These are phyloP conservation scores for Beauveria varroae DNA, from an alignment of 2,329 filamentous ascomycete species.

Conservation along the genomic window DNA sequence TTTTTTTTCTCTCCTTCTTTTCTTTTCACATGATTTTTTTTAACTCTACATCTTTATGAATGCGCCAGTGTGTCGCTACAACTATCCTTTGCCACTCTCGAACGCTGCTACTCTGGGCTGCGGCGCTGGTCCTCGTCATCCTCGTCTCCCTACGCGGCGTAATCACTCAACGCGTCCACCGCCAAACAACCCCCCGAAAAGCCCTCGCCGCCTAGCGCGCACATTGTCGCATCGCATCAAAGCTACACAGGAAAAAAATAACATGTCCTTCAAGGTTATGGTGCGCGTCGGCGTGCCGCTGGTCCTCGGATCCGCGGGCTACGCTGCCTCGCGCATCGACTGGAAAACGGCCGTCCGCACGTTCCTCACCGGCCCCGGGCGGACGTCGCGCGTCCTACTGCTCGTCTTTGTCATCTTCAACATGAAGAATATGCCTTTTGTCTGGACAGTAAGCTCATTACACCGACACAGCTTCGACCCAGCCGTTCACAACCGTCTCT, in stretches of 20 bases:
- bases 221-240: constrained; percentile 15
- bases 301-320: constrained; percentile 35
- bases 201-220: background rate
- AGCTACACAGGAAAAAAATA: background rate
- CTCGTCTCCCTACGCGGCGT: constrained; percentile 3
- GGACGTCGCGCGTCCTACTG: constrained; percentile 44
- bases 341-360: constrained; percentile 29
- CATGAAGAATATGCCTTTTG: constrained; percentile 65
- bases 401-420: constrained; percentile 55
- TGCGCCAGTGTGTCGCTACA: constrained; percentile 26
- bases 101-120: constrained; percentile 33
- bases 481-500: background rate
- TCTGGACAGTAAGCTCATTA: constrained; percentile 59
- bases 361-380: constrained; percentile 48
- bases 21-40: background rate
- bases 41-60: background rate
- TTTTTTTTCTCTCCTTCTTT: background rate
- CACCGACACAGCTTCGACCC: no score
- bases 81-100: constrained; percentile 34
- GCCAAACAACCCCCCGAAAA: background rate
- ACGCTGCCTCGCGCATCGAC: constrained; percentile 39
- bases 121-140: constrained; percentile 24
- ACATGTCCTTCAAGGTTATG: constrained; percentile 24
- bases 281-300: constrained; percentile 36
- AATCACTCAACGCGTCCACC: constrained; percentile 8